Evolutionary conservation across 805 yeast species (phyloP), one percentile per base, ranked within the genome.

Genomic region (Cyberlindnera suaveolens): DNA sequence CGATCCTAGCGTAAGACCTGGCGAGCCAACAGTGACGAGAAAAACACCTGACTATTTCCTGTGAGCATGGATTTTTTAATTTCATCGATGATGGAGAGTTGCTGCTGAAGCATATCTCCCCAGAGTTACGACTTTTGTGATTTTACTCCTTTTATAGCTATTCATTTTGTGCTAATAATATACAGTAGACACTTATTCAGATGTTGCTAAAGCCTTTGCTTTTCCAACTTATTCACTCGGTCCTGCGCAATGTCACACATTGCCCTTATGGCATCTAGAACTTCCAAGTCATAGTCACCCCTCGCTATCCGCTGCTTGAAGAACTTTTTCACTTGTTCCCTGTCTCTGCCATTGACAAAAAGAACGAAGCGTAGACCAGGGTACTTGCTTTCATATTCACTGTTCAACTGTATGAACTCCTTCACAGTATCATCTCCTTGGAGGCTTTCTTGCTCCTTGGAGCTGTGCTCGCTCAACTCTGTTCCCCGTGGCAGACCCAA

Each of bases 41-140:
- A 89, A 91, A 65, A 90, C 97, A 9, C 98, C 99, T 13, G 98
- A 91, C 67, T 91, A 91, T 66, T 91, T 91, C 77, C 76, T 89
- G 66, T 86, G 70, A 74, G 33, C 15, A 17, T 20, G 27, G 5
- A 18, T 13, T 34, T 16, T 14, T 36, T 9, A 18, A 26, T 36
- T 8, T 29, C 33, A 17, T 37, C 30, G 31, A 20, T 32, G n/a
- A 34, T 23, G 11, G 27, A 23, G 27, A 23, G 27, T 23, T 23
- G 11, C 27, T 23, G 27, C 27, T 23, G 27, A 23, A 23, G 11
- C 27, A 23, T 23, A 23, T 23, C 27, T 23, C 27, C 6, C 11
- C 27, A 23, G 27, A 23, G 27, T 23, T 23, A 23, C 27, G 27
- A 23, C 27, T 23, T 23, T 23, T 23, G 27, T 23, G 27, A 23